phyloP scores from a whole-genome alignment of 148 eudicot species.

The Spergularia marina region DNA sequence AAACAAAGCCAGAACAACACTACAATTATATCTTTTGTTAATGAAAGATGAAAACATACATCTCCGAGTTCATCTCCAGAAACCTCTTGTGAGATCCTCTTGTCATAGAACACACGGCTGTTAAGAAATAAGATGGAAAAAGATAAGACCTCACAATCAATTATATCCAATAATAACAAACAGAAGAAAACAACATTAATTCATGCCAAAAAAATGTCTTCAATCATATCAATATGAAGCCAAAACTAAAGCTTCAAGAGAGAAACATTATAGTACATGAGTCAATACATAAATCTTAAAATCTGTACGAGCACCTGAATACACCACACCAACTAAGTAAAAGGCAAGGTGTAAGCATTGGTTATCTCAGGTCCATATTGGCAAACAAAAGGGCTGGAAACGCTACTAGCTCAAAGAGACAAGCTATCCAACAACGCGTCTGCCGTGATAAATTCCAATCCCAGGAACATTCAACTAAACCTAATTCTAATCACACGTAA shows the following conservation, averaged over 20 bases:
- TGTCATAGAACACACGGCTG: slow-evolving; percentile 70
- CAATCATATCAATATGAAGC: background rate
- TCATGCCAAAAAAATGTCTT: background rate
- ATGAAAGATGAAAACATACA: slow-evolving; percentile 17
- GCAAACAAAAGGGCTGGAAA: slow-evolving; percentile 19
- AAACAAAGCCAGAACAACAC: too few species aligned
- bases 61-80: slow-evolving; percentile 70
- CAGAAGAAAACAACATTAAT: background rate
- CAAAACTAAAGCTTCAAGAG: background rate
- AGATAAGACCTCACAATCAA: background rate
- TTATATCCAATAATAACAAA: background rate
- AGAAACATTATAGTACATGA: too few species aligned
- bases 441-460: background rate
- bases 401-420: slow-evolving; percentile 7
- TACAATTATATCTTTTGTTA: too few species aligned
- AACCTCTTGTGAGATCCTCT: slow-evolving; percentile 84
- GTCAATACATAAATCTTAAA: background rate
- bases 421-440: slow-evolving; percentile 12
- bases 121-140: background rate
- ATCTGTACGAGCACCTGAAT: slow-evolving; percentile 33
- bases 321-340: slow-evolving; percentile 20
- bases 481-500: background rate
- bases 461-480: too few species aligned
- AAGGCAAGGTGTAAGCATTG: slow-evolving; percentile 29
- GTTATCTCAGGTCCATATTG: slow-evolving; percentile 25